Conservation (phyloP, 2,329 filamentous ascomycete species). For the Tolypocladium ovalisporum region DNA sequence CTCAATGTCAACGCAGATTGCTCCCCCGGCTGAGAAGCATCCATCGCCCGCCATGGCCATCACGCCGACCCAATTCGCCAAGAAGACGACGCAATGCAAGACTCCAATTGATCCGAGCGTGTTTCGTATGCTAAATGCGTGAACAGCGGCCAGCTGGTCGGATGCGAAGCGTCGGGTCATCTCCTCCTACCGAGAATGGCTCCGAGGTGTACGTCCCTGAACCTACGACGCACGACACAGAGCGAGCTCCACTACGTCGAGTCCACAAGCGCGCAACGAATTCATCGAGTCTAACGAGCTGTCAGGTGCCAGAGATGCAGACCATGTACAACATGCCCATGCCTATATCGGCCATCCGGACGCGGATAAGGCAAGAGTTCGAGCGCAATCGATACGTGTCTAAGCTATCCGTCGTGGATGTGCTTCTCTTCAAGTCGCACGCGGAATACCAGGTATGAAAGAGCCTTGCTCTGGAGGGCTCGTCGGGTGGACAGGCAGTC, state of each 20-base stretch:
- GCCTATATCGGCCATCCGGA: constrained; percentile 77
- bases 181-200: constrained; percentile 87
- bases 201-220: constrained; percentile 69
- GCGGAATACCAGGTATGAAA: constrained; percentile 77
- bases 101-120: constrained; percentile 8
- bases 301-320: constrained; percentile 88
- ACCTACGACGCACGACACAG: neutral
- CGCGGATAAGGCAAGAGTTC: constrained; percentile 93
- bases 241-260: neutral
- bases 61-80: constrained; percentile 84
- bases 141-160: constrained; percentile 70
- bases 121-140: constrained; percentile 21
- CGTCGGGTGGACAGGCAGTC: neutral
- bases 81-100: constrained; percentile 69
- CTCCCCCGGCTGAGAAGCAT: constrained; percentile 19
- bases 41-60: constrained; percentile 61
- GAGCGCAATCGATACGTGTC: constrained; percentile 90
- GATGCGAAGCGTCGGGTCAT: constrained; percentile 84
- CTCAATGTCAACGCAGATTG: constrained; percentile 19
- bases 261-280: neutral
- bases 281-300: constrained; percentile 4
- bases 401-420: constrained; percentile 79
- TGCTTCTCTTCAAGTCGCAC: constrained; percentile 82
- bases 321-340: constrained; percentile 92
- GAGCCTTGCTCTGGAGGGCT: neutral